Conservation (phyloP, 495 filamentous ascomycete species). For the Cairneyella variabilis region DNA sequence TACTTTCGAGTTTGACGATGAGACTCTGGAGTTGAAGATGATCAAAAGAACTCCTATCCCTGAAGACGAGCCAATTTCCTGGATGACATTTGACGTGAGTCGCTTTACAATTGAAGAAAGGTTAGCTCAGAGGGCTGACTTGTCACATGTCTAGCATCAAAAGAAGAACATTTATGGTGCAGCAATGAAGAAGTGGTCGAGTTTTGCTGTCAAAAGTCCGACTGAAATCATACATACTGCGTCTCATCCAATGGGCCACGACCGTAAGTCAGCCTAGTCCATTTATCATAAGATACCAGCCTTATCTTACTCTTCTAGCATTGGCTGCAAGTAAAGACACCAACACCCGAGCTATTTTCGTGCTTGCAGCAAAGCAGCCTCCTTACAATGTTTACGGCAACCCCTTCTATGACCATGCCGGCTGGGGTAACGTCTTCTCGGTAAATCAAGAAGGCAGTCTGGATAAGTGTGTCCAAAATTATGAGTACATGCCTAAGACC, state of each 20-base stretch:
- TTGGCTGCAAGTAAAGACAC: slow-evolving; percentile 62
- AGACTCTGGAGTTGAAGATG: slow-evolving; percentile 62
- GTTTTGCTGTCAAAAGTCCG: slow-evolving; percentile 71
- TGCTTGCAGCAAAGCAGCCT: slow-evolving; percentile 69
- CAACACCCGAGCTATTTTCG: slow-evolving; percentile 82
- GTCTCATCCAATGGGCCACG: slow-evolving; percentile 63
- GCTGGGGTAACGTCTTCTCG: slow-evolving; percentile 74
- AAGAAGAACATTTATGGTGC: slow-evolving; percentile 83
- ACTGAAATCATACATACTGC: slow-evolving; percentile 72
- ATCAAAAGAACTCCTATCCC: slow-evolving; percentile 77
- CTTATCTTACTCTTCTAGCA: slow-evolving; percentile 40
- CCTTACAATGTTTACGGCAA: slow-evolving; percentile 81
- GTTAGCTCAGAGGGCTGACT: background rate
- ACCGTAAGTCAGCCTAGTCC: slow-evolving; percentile 41
- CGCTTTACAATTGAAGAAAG: background rate
- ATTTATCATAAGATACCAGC: slow-evolving; percentile 9
- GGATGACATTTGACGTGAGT: slow-evolving; percentile 81
- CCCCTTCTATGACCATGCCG: slow-evolving; percentile 82
- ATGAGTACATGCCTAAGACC: slow-evolving; percentile 66
- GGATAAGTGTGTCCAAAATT: slow-evolving; percentile 71
- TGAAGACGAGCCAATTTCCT: slow-evolving; percentile 78
- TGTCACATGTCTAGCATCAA: slow-evolving; percentile 41
- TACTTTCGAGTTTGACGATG: slow-evolving; percentile 79
- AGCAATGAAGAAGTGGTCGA: slow-evolving; percentile 87
- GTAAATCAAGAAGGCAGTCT: slow-evolving; percentile 59